Conservation (phyloP, 129 eudicot species). For the Flaveria brownii region DNA sequence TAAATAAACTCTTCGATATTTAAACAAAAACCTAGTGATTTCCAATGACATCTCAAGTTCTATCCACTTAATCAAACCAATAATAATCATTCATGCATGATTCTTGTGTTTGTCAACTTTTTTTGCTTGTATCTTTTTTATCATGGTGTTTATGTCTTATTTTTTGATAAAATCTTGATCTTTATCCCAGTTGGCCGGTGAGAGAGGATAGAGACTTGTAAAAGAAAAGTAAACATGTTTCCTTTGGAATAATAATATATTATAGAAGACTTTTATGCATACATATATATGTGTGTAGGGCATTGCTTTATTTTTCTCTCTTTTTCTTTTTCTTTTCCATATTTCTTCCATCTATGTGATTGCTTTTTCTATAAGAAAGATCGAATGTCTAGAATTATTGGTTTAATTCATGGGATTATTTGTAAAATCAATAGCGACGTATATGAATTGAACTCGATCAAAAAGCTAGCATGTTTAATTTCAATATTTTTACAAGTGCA, state of each 20-base stretch:
- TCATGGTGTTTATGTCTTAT: not conserved
- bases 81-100: not conserved
- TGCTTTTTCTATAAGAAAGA: slow-evolving; percentile 48
- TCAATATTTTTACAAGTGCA: no score
- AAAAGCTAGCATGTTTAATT: not conserved
- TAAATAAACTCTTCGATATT: no score
- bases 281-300: slow-evolving; percentile 31
- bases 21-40: not conserved
- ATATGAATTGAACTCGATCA: slow-evolving; percentile 4
- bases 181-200: slow-evolving; percentile 29
- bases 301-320: slow-evolving; percentile 31
- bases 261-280: slow-evolving; percentile 32
- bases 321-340: slow-evolving; percentile 40
- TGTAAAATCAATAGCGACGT: slow-evolving; percentile 1
- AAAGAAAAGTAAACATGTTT: slow-evolving; percentile 35
- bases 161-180: slow-evolving; percentile 23
- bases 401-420: slow-evolving; percentile 8
- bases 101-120: slow-evolving; percentile 17
- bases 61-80: not conserved
- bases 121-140: not conserved
- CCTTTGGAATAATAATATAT: slow-evolving; percentile 41
- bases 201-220: slow-evolving; percentile 39
- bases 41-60: not conserved
- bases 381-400: slow-evolving; percentile 36
- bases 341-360: slow-evolving; percentile 35